Conservation (phyloP, 768 basidiomycete species). For the Mycena kentingensis region DNA sequence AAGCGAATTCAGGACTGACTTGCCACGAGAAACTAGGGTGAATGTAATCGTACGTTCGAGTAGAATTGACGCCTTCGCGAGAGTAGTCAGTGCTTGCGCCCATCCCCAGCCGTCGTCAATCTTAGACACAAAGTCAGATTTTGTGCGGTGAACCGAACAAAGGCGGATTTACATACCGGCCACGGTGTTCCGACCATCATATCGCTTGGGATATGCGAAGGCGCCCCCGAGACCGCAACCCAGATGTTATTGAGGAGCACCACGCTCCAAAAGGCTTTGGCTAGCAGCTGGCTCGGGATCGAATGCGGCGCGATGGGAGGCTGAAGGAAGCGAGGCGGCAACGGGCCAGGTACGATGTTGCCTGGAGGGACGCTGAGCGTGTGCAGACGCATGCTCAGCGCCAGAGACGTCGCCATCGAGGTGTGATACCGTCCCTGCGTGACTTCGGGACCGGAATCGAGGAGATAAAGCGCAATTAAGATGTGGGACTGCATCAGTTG, state of each 20-base stretch:
- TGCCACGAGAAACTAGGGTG: neutral
- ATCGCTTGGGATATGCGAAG: conserved; percentile 10
- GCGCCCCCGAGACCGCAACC: conserved; percentile 7
- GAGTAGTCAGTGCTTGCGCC: neutral
- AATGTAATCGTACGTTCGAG: conserved; percentile 10
- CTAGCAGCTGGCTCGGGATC: neutral
- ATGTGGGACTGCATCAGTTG: conserved; percentile 10
- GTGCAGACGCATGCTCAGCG: conserved; percentile 9
- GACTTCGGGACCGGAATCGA: conserved; percentile 1
- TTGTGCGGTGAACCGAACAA: neutral
- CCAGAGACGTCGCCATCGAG: conserved; percentile 14
- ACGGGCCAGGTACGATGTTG: neutral
- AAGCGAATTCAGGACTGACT: neutral
- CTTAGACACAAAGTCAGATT: neutral
- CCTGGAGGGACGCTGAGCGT: neutral
- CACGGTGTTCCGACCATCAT: conserved; percentile 5
- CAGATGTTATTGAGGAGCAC: conserved; percentile 14
- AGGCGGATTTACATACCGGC: neutral
- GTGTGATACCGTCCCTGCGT: conserved; percentile 6
- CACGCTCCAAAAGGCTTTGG: conserved; percentile 16
- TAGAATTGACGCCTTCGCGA: conserved; percentile 7
- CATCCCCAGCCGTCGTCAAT: neutral
- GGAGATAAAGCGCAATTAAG: conserved; percentile 15
- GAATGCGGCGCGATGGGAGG: neutral
- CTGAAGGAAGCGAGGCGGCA: neutral